A percentile compares a stretch with the other conserved stretches of the same genome.
phyloP scores from a whole-genome alignment of 2,329 filamentous ascomycete genomes.

The Fusarium zealandicum region DNA sequence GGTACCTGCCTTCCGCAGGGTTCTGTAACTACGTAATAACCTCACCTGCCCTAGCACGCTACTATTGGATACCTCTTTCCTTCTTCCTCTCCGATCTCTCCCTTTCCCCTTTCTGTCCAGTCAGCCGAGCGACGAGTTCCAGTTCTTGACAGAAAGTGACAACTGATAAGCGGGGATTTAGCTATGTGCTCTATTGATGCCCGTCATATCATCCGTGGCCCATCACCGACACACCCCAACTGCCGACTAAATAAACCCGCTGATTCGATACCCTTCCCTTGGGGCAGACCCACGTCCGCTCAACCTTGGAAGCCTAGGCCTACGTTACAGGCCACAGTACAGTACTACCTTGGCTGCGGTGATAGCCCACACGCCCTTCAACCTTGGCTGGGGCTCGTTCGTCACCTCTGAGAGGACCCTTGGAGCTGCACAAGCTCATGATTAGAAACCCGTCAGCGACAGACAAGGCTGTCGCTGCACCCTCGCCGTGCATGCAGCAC shows the following conservation, averaged over 20 bases:
- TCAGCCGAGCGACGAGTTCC: constrained; percentile 9
- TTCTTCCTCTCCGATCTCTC: constrained; percentile 14
- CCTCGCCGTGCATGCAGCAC: constrained; percentile 27
- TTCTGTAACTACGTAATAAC: background rate
- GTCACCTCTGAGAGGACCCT: constrained; percentile 5
- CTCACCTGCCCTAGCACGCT: constrained; percentile 3
- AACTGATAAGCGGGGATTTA: constrained; percentile 31
- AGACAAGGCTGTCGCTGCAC: constrained; percentile 13
- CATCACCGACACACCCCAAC: constrained; percentile 1
- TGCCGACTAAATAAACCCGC: constrained; percentile 31
- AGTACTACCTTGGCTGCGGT: constrained; percentile 7
- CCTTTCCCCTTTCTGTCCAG: constrained; percentile 9
- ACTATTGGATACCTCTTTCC: constrained; percentile 16
- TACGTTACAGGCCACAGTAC: no score
- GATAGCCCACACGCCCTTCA: constrained; percentile 2
- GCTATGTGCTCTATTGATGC: constrained; percentile 5
- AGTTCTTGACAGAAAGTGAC: constrained; percentile 19
- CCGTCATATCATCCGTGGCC: constrained; percentile 14
- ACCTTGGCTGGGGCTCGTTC: background rate
- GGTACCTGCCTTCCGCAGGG: background rate
- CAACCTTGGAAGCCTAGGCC: no score
- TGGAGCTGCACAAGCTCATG: constrained; percentile 14
- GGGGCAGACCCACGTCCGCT: constrained; percentile 27
- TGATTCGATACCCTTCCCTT: constrained; percentile 35
- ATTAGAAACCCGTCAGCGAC: constrained; percentile 11